These are phyloP conservation scores for Didymella pomorum DNA, from an alignment of 2,329 filamentous ascomycete species.

Conservation along the genomic window DNA sequence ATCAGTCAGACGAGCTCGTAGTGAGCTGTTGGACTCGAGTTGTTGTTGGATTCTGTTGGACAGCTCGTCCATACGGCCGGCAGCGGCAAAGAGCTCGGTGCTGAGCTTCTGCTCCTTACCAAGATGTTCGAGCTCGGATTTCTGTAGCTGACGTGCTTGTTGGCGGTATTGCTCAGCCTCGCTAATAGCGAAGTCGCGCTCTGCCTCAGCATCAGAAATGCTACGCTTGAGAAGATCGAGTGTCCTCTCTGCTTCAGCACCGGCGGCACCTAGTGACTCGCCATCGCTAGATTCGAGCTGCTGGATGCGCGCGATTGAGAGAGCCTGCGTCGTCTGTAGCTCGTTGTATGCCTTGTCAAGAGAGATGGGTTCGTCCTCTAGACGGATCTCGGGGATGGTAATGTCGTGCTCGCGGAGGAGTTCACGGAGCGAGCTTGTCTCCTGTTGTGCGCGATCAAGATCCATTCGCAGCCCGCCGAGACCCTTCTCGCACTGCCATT, in stretches of 20 bases:
- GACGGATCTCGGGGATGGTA: constrained; percentile 68
- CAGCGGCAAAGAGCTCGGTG: constrained; percentile 74
- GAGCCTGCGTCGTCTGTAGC: constrained; percentile 73
- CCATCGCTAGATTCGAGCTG: constrained; percentile 65
- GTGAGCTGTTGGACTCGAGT: constrained; percentile 75
- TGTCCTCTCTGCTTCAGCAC: constrained; percentile 65
- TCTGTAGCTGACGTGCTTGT: constrained; percentile 67
- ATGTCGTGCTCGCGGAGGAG: constrained; percentile 86
- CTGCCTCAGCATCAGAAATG: constrained; percentile 72
- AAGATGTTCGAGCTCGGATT: constrained; percentile 63
- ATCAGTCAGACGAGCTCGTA: constrained; percentile 78
- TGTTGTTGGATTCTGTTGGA: constrained; percentile 81
- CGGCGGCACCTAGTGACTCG: constrained; percentile 47
- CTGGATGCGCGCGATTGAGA: constrained; percentile 72
- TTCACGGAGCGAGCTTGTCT: constrained; percentile 81
- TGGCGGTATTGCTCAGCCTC: constrained; percentile 69
- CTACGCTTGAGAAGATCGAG: constrained; percentile 72
- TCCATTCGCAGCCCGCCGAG: constrained; percentile 92
- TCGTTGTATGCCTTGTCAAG: constrained; percentile 78
- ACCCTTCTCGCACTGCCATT: constrained; percentile 95
- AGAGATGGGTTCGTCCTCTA: constrained; percentile 67
- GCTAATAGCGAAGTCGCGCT: constrained; percentile 74
- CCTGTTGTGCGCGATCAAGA: constrained; percentile 91
- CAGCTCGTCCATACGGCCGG: constrained; percentile 79
- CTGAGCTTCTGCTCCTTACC: constrained; percentile 71